Evolutionary conservation across 2,329 filamentous ascomycete genomes (phyloP), one percentile per base, ranked within the genome.

Genomic region (Cryphonectria parasitica): DNA sequence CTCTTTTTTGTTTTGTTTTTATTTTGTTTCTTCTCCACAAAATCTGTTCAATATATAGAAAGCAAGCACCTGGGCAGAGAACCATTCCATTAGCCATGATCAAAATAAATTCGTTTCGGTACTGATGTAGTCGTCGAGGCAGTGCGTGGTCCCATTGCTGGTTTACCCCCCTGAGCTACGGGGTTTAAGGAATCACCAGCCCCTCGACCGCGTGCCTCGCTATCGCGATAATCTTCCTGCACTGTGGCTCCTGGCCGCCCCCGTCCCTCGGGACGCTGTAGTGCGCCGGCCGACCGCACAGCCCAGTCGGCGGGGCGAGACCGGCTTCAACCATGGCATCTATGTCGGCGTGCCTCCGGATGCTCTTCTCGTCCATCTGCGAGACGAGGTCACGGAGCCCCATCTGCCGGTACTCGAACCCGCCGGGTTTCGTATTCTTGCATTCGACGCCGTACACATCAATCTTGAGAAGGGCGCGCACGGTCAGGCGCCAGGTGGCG

Each of bases 341-440:
- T 56, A 89, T 73, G 15, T 82, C 74, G 3, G 83, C 81, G 74
- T 90, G 88, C 2, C 88, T 79, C 64, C 77, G 77, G 39, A 78
- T 79, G 28, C 84, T 85, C 54, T 84, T 82, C 72, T 84, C 81
- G 75, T 90, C 87, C 78, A 90, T 83, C 71, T 84, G 78, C 15
- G 77, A 75, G 39, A 90, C 82, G 49, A 90, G 83, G 67, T 88
- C 87, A 75, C 82, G 85, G 4, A 90, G 79, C 0, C 88, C 88
- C 31, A 83, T 79, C 61, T 86, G 84, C 54, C 45, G 43, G 15
- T 22, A 25, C 70, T 69, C 71, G 25, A 58, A 54, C 41, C 75
- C 73, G 22, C 74, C 74, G 4, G 25, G 41, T 34, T 64, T 54
- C 74, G 73, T 71, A 25, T 34, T 36, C 11, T 41, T 36, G n/a